Evolutionary conservation across 1,284 basidiomycete genomes (phyloP), one percentile per base, ranked within the genome.

Genomic region (Cutaneotrichosporon cyanovorans): DNA sequence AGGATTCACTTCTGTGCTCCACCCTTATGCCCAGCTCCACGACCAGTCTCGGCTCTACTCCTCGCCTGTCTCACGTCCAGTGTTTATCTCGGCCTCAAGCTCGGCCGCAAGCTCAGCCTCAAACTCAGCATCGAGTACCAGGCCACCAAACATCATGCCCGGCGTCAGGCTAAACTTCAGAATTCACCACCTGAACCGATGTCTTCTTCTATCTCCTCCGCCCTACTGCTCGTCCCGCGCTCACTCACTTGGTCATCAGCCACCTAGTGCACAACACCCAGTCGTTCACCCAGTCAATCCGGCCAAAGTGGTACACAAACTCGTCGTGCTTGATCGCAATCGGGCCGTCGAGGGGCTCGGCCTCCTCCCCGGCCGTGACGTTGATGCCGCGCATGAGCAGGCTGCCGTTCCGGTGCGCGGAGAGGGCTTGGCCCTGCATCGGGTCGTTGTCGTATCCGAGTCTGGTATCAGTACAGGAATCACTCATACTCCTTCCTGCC

Each of bases 241-340:
- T 18, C 11, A 31, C 42, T 15, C 20, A 44, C 42, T 58, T 62
- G 51, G 58, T 62, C 18, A 68, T 40, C 16, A 67, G 37, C 66
- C 66, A 67, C 18, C 59, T 46, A 1, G 63, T 60, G 40, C 59
- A 61, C 10, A 60, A 40, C 25, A 56, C 53, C 31, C 56, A 60
- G 48, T 66, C 60, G 28, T 54, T 55, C 15, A 63, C 41, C 47
- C 62, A 71, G 41, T 67, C 63, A 22, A 71, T 28, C 18, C 68
- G 48, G 3, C 55, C 66, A 45, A 57, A 70, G 42, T 50, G 55
- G 46, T 59, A 47, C 20, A 53, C 44, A 34, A 37, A 18, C 23
- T 28, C 25, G 25, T 12, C 25, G 25, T 28, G 12, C 25, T 7
- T 28, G 25, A 28, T 12, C 8, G 25, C 8, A 12, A 28, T 12